Evolutionary conservation across 768 basidiomycete species (phyloP), one percentile per base, ranked within the genome.

Genomic region (Trametes cinnabarina): DNA sequence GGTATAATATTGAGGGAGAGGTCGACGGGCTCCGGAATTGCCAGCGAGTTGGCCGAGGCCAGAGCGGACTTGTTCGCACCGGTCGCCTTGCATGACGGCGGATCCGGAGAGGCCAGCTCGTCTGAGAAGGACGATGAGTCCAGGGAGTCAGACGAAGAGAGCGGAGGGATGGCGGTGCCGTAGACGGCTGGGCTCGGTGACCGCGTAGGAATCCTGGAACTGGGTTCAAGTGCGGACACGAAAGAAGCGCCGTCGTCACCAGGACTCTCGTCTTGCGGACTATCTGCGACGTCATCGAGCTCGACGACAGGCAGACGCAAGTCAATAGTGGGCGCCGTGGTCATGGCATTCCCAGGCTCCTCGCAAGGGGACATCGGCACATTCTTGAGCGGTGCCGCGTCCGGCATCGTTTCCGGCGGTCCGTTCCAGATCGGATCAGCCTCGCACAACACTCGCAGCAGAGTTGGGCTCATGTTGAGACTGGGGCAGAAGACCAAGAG

Each of bases 401-500:
- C 50, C 1, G 41, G 28, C 32, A 26, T 26, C 1, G 51, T 15
- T 32, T 34, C 50, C 8, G 51, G 50, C 10, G 58, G 52, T 14
- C 60, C 77, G 34, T 76, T 72, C 91, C 91, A 93, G 41, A 92
- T 82, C 20, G 72, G 79, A 54, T 83, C 78, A 9, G 80, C 80
- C 68, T 93, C 90, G 64, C 90, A 90, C 3, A 94, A 71, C 28
- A 86, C 80, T 61, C 87, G 80, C 63, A 94, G 71, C 25, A 93
- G 68, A 1, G 85, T 78, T 15, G 90, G 89, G 56, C 77, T 89
- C 83, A 94, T 87, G 67, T 81, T 85, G 67, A 94, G 71, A 68
- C 86, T 92, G 7, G 94, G 95, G 61, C 90, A 94, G 68, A 98
- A 86, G 48, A 96, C 88, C 32, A 95, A 75, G 47, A 95, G 75